Evolutionary conservation across 2,329 filamentous ascomycete species (phyloP), one percentile per base, ranked within the genome.

Genomic region (Sordariomycetes sp.): DNA sequence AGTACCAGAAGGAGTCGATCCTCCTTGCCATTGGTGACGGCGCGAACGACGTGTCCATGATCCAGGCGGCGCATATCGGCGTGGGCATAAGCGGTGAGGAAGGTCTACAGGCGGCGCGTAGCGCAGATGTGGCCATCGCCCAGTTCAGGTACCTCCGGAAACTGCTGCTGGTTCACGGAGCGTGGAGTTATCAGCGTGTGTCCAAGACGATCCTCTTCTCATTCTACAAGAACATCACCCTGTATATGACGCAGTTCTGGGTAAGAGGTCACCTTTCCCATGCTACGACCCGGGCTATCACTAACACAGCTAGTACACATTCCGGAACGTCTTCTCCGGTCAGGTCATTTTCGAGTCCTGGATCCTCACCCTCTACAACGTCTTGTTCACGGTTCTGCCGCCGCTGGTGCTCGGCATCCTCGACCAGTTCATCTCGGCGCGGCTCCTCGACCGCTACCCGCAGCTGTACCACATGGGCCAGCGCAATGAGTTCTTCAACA

Each of bases 181-280:
- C 92, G 6, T 99, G 94, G 94, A 96, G 90, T 69, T 99, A 99
- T 70, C 93, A 97, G 70, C 88, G 94, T 60, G 88, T 99, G 69
- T 93, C 89, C 80, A 96, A 96, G 75, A 91, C 96, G 60, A 97
- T 99, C 66, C 74, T 99, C 62, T 99, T 96, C 74, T 97, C 94
- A 7, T 99, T 97, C 72, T 99, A 99, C 80, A 99, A 99, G 80
- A 99, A 99, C 74, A 97, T 97, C 64, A 88, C 92, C 22, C 79
- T 99, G 61, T 99, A 97, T 75, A 92, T 99, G 88, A 99, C 95
- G 60, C 95, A 99, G 70, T 99, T 99, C 70, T 99, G 95, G 90
- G 88, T 91, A 78, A 18, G 11, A 16, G 3, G 48, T 40, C 24
- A 46, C n/a, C 16, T 25, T n/a, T 54, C 24, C 34, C 53, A 10